Conservation (phyloP, 1,139 yeast genomes). For the Yarrowia galli region DNA sequence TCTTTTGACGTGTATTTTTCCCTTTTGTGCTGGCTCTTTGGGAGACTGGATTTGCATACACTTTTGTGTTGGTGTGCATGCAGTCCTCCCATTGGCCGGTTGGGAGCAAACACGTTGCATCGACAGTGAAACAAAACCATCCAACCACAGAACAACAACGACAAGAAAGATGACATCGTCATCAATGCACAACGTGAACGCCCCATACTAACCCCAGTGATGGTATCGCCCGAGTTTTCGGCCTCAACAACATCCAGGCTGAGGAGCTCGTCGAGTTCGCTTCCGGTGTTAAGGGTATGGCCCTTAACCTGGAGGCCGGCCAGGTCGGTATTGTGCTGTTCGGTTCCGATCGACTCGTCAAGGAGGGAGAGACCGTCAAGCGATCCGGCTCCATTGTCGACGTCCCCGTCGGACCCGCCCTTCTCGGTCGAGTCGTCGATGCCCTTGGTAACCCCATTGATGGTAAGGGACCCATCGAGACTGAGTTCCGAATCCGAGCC, state of each 20-base stretch:
- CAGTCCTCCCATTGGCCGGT: constrained; percentile 40
- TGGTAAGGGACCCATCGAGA: constrained; percentile 98
- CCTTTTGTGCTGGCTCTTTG: neutral
- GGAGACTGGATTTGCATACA: constrained; percentile 20
- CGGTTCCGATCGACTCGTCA: constrained; percentile 98
- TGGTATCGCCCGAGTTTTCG: constrained; percentile 99
- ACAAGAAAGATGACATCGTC: neutral
- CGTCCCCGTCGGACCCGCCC: constrained; percentile 98
- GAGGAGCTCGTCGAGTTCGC: constrained; percentile 99
- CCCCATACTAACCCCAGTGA: constrained; percentile 67
- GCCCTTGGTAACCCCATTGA: constrained; percentile 99
- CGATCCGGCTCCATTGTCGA: constrained; percentile 99
- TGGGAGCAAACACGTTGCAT: constrained; percentile 35
- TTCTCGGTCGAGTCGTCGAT: constrained; percentile 99
- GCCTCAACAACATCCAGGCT: constrained; percentile 99
- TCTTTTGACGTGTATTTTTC: neutral
- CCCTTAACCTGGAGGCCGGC: constrained; percentile 99
- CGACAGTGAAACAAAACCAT: neutral
- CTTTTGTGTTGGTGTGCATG: constrained; percentile 11
- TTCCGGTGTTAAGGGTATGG: constrained; percentile 99
- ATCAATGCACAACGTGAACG: too few relatives aligned
- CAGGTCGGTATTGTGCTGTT: constrained; percentile 99
- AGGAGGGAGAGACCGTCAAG: constrained; percentile 99
- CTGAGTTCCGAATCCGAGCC: constrained; percentile 88
- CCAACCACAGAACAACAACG: neutral